Evolutionary conservation across 164 flowering plant genomes (phyloP).

Genomic region (Magnolia sinica): DNA sequence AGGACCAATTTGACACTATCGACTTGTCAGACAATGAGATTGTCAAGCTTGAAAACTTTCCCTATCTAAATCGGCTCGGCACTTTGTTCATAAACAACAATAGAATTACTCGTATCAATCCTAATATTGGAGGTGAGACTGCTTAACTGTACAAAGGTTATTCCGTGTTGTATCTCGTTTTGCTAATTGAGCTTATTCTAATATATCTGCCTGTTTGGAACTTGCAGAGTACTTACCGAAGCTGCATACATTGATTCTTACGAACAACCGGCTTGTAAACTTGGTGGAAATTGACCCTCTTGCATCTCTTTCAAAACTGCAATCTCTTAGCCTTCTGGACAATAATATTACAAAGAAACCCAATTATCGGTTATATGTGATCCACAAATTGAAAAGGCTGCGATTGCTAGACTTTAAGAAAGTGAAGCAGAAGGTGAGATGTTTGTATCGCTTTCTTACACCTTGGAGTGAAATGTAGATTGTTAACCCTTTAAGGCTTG

Average conservation of each 20-base stretch:
- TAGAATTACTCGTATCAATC: conserved; percentile 85
- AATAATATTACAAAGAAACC: conserved; percentile 87
- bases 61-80: conserved; percentile 70
- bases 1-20: conserved; percentile 96
- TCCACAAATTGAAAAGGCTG: conserved; percentile 70
- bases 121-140: conserved; percentile 72
- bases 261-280: conserved; percentile 92
- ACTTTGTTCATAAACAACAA: conserved; percentile 80
- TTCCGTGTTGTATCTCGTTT: neutral
- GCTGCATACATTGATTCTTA: conserved; percentile 76
- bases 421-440: conserved; percentile 72
- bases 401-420: conserved; percentile 92
- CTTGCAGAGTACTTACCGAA: conserved; percentile 88
- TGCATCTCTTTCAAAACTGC: conserved; percentile 75
- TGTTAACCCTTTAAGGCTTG: neutral
- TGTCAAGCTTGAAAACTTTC: conserved; percentile 94
- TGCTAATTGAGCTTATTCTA: neutral
- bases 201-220: conserved; percentile 3
- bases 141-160: neutral
- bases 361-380: conserved; percentile 84
- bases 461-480: neutral
- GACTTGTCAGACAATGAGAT: conserved; percentile 97
- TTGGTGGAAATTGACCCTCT: conserved; percentile 96
- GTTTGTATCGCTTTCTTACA: conserved; percentile 3
- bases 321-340: conserved; percentile 77